Conservation (phyloP, 257 asterid species). For the Solanum raphanifolium region DNA sequence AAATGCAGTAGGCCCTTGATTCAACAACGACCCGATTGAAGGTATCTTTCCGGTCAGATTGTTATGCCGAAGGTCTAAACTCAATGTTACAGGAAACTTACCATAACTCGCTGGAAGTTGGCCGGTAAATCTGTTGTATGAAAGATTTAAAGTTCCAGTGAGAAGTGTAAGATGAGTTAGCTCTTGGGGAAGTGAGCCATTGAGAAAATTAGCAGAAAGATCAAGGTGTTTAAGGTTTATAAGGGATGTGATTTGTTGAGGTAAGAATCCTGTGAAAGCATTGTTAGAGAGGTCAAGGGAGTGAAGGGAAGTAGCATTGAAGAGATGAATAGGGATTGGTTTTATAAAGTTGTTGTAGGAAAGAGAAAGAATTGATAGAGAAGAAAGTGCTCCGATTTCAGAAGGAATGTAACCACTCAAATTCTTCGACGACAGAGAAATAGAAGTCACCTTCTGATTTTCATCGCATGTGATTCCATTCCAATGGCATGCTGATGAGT, state of each 20-base stretch:
- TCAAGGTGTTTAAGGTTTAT: slow-evolving; percentile 55
- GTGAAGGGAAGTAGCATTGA: slow-evolving; percentile 28
- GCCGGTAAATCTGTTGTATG: slow-evolving; percentile 65
- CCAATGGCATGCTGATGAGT: slow-evolving; percentile 77
- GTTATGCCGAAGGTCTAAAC: slow-evolving; percentile 64
- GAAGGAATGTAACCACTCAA: slow-evolving; percentile 90
- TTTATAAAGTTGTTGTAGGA: slow-evolving; percentile 33
- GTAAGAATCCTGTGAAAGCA: slow-evolving; percentile 60
- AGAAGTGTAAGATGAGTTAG: slow-evolving; percentile 43
- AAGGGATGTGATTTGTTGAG: slow-evolving; percentile 51
- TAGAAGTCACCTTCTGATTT: slow-evolving; percentile 39
- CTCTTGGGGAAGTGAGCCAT: slow-evolving; percentile 55
- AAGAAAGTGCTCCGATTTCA: slow-evolving; percentile 67
- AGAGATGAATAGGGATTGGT: slow-evolving; percentile 28
- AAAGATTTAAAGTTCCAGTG: slow-evolving; percentile 70
- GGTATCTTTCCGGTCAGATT: slow-evolving; percentile 85
- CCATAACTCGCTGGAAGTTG: slow-evolving; percentile 74
- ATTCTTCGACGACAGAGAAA: slow-evolving; percentile 50
- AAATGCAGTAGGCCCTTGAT: slow-evolving; percentile 98
- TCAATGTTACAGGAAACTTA: slow-evolving; percentile 59
- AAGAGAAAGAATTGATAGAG: slow-evolving; percentile 26
- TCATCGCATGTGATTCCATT: slow-evolving; percentile 64
- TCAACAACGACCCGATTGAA: slow-evolving; percentile 61
- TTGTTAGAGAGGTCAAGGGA: slow-evolving; percentile 68
- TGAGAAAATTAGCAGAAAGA: slow-evolving; percentile 60